phyloP scores from a whole-genome alignment of 164 flowering plant species.

The Stephania yunnanensis region DNA sequence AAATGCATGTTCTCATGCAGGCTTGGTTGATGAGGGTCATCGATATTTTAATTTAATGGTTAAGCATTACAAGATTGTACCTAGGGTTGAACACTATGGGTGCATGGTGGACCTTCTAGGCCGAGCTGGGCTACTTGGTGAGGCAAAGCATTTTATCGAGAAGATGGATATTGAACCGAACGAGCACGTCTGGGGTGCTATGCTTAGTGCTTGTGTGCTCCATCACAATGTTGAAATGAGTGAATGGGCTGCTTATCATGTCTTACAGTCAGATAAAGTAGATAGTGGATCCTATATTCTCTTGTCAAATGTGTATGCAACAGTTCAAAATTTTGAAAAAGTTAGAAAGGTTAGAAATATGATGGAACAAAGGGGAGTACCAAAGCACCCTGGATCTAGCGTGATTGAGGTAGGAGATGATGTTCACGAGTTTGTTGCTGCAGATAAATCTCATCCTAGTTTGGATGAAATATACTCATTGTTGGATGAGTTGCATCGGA shows the following conservation, averaged over 20 bases:
- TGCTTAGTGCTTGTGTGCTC: conserved; percentile 12
- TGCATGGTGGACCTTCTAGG: conserved; percentile 23
- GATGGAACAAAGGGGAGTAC: conserved; percentile 12
- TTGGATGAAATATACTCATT: conserved; percentile 10
- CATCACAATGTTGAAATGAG: conserved; percentile 12
- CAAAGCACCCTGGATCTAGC: conserved; percentile 17
- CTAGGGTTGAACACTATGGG: conserved; percentile 15
- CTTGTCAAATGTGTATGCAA: conserved; percentile 16
- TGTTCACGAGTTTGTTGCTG: conserved; percentile 17
- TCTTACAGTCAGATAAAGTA: conserved; percentile 6
- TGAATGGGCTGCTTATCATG: conserved; percentile 8
- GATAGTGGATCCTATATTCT: conserved; percentile 18
- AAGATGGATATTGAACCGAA: conserved; percentile 14
- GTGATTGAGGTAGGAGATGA: conserved; percentile 17
- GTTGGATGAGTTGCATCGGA: background rate
- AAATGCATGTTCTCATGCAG: conserved; percentile 16
- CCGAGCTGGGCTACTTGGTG: conserved; percentile 13
- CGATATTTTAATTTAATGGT: conserved; percentile 13
- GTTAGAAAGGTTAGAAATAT: conserved; percentile 12
- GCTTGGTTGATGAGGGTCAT: conserved; percentile 12
- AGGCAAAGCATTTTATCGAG: conserved; percentile 14
- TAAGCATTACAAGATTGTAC: conserved; percentile 7
- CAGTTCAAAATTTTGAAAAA: conserved; percentile 11
- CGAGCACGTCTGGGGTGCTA: conserved; percentile 14
- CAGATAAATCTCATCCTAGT: conserved; percentile 11